These are phyloP conservation scores for Russula abietina DNA, from an alignment of 768 basidiomycete species.

Conservation along the genomic window DNA sequence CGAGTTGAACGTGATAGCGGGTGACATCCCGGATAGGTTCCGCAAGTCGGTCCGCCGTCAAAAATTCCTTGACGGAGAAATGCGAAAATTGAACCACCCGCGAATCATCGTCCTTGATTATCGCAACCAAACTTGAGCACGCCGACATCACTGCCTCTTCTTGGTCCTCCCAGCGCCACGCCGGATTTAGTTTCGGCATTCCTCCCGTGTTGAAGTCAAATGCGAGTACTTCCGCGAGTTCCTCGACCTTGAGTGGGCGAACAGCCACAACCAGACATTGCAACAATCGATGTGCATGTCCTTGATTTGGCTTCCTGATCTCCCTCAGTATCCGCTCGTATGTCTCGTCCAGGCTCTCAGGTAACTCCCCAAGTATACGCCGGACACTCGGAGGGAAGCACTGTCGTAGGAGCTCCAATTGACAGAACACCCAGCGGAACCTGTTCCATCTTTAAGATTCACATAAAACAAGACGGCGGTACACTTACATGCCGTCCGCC, in stretches of 20 bases:
- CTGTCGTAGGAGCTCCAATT: not conserved
- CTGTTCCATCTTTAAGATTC: no score
- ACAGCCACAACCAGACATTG: not conserved
- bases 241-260: slow-evolving; percentile 2
- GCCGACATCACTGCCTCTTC: not conserved
- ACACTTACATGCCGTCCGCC: no score
- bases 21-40: not conserved
- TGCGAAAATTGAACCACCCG: slow-evolving; percentile 4
- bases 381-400: not conserved
- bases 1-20: not conserved
- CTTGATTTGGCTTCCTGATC: not conserved
- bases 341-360: not conserved
- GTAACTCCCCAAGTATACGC: not conserved
- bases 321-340: slow-evolving; percentile 7
- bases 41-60: not conserved
- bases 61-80: slow-evolving; percentile 4
- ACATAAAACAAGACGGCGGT: no score
- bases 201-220: not conserved
- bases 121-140: not conserved
- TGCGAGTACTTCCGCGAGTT: not conserved
- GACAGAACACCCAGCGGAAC: not conserved
- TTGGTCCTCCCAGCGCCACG: slow-evolving; percentile 1
- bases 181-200: not conserved
- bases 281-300: slow-evolving; percentile 4
- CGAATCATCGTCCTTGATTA: not conserved